Conservation (phyloP, 768 basidiomycete species). For the Thelephora aurantiotincta region DNA sequence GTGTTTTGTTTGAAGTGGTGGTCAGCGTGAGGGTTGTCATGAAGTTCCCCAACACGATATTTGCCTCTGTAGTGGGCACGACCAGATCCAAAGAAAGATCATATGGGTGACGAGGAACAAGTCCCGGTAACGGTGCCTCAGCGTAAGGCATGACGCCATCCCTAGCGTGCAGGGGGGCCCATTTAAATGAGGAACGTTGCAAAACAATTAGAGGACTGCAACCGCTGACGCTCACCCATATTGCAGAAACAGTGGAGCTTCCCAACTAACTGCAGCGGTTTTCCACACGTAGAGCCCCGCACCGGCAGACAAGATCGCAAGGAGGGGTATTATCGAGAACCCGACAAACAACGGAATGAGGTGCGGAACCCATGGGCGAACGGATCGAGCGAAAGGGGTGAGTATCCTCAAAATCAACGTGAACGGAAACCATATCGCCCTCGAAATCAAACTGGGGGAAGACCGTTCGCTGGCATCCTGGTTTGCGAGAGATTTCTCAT, state of each 20-base stretch:
- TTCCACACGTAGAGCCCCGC: conserved; percentile 70
- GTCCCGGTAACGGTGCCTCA: conserved; percentile 29
- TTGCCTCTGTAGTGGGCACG: conserved; percentile 52
- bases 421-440: conserved; percentile 1
- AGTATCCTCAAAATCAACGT: conserved; percentile 4
- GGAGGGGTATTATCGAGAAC: conserved; percentile 44
- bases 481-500: too few species aligned
- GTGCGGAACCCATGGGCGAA: conserved; percentile 44
- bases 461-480: too few species aligned
- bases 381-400: conserved; percentile 16
- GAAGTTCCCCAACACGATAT: conserved; percentile 71
- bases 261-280: conserved; percentile 58
- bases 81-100: conserved; percentile 54
- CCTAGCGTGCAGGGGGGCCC: conserved; percentile 20
- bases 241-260: conserved; percentile 53
- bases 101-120: conserved; percentile 56
- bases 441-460: too few species aligned
- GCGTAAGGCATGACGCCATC: conserved; percentile 57
- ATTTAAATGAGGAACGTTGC: not conserved
- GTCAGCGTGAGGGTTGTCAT: conserved; percentile 56
- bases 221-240: conserved; percentile 46
- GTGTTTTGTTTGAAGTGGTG: conserved; percentile 47
- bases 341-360: conserved; percentile 55
- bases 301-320: conserved; percentile 42
- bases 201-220: not conserved